These are phyloP conservation scores for Wickerhamiella alocasiicola DNA, from an alignment of 805 yeast species.

Conservation along the genomic window DNA sequence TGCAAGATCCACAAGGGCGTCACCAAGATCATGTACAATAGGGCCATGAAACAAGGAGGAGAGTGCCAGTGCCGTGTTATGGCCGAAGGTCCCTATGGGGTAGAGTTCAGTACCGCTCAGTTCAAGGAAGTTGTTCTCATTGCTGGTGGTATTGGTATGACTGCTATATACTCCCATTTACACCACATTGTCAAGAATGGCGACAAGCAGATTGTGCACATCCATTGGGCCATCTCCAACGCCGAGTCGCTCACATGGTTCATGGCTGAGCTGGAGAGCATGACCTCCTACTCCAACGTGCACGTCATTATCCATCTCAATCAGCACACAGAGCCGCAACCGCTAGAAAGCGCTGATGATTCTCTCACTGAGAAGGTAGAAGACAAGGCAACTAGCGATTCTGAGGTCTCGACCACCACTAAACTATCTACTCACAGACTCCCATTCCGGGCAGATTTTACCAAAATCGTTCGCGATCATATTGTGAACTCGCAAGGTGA, in stretches of 20 bases:
- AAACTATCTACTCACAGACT: too few species aligned
- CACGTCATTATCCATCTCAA: slow-evolving; percentile 3
- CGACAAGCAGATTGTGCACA: not conserved
- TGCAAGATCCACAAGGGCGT: slow-evolving; percentile 6
- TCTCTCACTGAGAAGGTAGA: slow-evolving; percentile 3
- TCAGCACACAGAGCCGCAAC: not conserved
- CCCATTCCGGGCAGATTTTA: not conserved
- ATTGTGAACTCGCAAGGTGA: not conserved
- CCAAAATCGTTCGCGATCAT: not conserved
- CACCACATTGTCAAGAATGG: slow-evolving; percentile 13
- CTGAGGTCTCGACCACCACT: too few species aligned
- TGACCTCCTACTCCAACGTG: not conserved
- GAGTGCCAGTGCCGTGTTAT: slow-evolving; percentile 25
- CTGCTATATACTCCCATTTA: slow-evolving; percentile 41
- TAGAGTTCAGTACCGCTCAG: slow-evolving; percentile 30
- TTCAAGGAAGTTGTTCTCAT: slow-evolving; percentile 30
- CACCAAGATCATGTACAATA: slow-evolving; percentile 3
- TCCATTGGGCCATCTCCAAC: slow-evolving; percentile 8
- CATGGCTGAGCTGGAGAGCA: slow-evolving; percentile 6
- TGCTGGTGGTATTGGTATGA: too few species aligned
- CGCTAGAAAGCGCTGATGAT: not conserved
- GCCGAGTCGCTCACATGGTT: slow-evolving; percentile 4
- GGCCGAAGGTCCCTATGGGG: slow-evolving; percentile 57
- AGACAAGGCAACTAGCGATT: too few species aligned
- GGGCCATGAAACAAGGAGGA: not conserved